Evolutionary conservation across 495 filamentous ascomycete species (phyloP).

Genomic region (Neurospora sp.): DNA sequence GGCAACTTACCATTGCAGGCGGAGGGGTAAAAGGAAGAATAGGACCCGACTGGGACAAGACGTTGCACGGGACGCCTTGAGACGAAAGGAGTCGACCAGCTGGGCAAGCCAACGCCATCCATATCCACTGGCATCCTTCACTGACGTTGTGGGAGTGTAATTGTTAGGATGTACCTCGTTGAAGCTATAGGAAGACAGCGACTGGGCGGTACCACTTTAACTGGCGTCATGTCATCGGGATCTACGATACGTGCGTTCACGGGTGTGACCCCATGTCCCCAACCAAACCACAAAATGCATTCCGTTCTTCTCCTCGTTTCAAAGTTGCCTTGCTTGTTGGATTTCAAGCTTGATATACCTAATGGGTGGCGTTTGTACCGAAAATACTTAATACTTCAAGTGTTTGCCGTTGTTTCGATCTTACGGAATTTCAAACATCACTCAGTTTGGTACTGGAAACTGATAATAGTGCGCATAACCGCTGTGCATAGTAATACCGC

Average conservation of each 20-base stretch:
- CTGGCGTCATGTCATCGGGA: conserved; percentile 2
- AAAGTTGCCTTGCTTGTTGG: not conserved
- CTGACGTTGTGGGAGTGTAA: not conserved
- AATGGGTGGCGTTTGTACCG: not conserved
- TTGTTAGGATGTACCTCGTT: conserved; percentile 3
- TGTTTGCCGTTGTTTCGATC: not conserved
- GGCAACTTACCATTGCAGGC: not conserved
- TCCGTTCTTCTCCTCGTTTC: not conserved
- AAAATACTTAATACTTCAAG: not conserved
- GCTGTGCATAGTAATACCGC: not conserved
- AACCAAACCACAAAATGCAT: not conserved
- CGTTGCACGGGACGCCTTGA: not conserved
- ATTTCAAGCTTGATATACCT: not conserved
- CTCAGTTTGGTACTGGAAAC: not conserved
- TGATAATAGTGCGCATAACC: not conserved
- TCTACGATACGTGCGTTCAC: not conserved
- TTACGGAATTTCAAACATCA: not conserved
- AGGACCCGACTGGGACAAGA: not conserved
- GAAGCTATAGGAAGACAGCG: too few relatives aligned
- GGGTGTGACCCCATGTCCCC: not conserved
- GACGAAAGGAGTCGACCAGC: not conserved
- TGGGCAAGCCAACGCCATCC: not conserved
- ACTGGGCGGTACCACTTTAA: conserved; percentile 3
- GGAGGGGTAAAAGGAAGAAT: not conserved
- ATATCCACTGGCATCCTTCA: not conserved